These are phyloP conservation scores for Sisymbrium irio DNA, from an alignment of 345 rosid species.

Conservation along the genomic window DNA sequence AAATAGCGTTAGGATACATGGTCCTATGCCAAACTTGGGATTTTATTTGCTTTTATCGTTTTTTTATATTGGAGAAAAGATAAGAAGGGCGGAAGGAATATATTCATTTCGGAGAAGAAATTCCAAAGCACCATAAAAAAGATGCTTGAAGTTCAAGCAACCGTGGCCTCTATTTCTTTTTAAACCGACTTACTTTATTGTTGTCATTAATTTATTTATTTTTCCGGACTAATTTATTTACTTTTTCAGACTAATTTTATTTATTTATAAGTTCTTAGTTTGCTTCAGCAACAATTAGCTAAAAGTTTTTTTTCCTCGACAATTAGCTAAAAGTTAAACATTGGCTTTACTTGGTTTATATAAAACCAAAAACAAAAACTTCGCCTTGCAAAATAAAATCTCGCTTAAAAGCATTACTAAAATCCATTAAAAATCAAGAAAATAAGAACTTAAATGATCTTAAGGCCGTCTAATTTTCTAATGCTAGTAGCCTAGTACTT, in stretches of 20 bases:
- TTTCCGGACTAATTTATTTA: neutral
- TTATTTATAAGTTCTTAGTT: conserved; percentile 19
- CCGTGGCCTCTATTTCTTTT: conserved; percentile 42
- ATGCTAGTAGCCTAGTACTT: neutral
- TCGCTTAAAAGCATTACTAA: neutral
- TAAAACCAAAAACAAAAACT: neutral
- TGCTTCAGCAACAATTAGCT: conserved; percentile 40
- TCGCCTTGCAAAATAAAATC: neutral
- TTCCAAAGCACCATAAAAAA: conserved; percentile 54
- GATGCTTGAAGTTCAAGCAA: conserved; percentile 95
- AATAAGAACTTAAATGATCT: neutral
- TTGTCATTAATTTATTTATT: conserved; percentile 12
- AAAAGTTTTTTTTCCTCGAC: too few species aligned
- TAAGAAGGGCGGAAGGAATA: conserved; percentile 55
- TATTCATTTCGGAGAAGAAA: conserved; percentile 73
- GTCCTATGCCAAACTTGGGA: conserved; percentile 17
- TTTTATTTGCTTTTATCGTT: neutral
- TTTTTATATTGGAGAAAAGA: conserved; percentile 17
- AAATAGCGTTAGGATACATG: conserved; percentile 19
- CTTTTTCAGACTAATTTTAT: neutral
- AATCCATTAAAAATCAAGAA: neutral
- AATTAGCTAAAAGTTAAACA: too few species aligned
- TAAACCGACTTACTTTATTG: conserved; percentile 52
- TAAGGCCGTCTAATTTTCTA: neutral
- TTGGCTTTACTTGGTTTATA: conserved; percentile 42